Evolutionary conservation across 805 yeast genomes (phyloP), one percentile per base, ranked within the genome.

Genomic region (Ogataea dorogensis): DNA sequence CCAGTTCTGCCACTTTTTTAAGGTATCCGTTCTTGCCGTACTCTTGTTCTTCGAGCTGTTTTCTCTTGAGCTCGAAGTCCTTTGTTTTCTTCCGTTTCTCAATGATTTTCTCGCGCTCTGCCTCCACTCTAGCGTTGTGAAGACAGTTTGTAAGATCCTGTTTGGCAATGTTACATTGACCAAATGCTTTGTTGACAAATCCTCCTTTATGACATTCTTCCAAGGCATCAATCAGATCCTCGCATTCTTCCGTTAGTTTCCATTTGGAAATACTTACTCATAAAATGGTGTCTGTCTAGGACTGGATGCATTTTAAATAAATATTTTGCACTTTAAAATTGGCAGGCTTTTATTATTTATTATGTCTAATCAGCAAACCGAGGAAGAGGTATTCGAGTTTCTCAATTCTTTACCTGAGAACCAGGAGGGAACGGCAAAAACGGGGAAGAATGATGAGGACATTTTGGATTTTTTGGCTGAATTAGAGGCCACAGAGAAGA

Each of bases 161-260:
- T 53, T 88, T 88, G 51, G 83, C 81, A 35, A 79, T 78, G 61
- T 87, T 86, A 64, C 98, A 91, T 41, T 75, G 68, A 17, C 98
- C 98, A 48, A 86, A 66, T 6, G 85, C 79, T 56, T 84, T 77
- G 47, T 75, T 71, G 42, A 83, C 49, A 47, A 79, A 82, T 37
- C 79, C 82, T 36, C 71, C 71, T 40, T 77, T 71, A 53, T 89
- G 96, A 58, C 98, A 91, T 56, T 86, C 81, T 51, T 91, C 95
- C 5, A 91, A 72, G 0, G 95, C 96, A 43, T 81, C 80, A 58
- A 93, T 87, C 25, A 87, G 71, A 43, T 81, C 85, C 34, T 75
- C 78, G 60, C 98, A 91, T 13, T 83, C 83, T 73, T 39, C 17
- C 17, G 35, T 24, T 26, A 25, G 35, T 18, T 10, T 7, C 7